Base-by-base conservation (phyloP, 2,329 filamentous ascomycete genomes). In the Hysterium pulicare region DNA sequence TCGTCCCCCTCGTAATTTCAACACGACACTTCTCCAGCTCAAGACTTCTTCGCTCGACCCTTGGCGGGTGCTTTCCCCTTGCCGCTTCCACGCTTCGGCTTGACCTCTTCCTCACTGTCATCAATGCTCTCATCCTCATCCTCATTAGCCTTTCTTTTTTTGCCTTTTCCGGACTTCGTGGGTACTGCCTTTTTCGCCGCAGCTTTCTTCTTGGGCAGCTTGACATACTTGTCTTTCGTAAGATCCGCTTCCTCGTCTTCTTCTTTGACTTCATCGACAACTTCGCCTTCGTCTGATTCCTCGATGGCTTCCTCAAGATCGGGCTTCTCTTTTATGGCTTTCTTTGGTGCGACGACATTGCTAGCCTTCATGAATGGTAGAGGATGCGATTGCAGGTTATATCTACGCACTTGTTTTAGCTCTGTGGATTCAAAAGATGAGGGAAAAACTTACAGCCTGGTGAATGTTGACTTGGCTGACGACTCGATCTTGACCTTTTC, bases 241-340 rank as follows among this genome's bases (percentile, higher is more conserved):
- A 97, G 66, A 62, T 95, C 89, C n/a, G 83, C 71, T 40, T 90
- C 86, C 10, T 88, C 84, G 0, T 87, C 84, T 3, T 84, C 84
- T 1, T 76, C 81, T 32, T 81, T 69, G 36, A 64, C 59, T 19
- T 68, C 70, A 33, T 71, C 67, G 4, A 70, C 50, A 4, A 67
- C 62, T 35, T 71, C 69, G 11, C 66, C 86, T 33, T 81, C 81
- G 34, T 95, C 91, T 4, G 89, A 90, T 54, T 95, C 91, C 37
- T 97, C 90, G 41, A 98, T 85, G 2, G 90, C 93, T 68, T 98
- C 93, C 69, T 98, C 93, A 23, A 98, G 77, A 70, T 98, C 93
- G 1, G 93, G 94, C 48, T 85, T 86, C 36, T 91, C 89, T 66
- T 79, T 81, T 20, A 81, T 72, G 31, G 76, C 71, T 57, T 83